phyloP scores from a whole-genome alignment of 768 basidiomycete genomes.

The Phylloporus sp. region DNA sequence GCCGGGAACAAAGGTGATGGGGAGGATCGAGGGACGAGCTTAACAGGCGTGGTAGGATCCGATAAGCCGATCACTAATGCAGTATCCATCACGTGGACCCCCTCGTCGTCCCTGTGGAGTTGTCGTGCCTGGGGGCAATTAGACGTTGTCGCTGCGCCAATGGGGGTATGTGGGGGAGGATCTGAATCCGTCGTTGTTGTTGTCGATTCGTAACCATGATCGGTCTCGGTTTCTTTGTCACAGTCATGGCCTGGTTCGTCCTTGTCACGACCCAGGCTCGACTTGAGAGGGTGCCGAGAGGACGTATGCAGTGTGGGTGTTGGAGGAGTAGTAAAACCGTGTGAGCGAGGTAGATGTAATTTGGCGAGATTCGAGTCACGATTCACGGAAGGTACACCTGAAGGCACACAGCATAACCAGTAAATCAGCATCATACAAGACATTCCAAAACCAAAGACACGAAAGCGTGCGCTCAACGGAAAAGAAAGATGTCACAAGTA shows the following conservation, averaged over 20 bases:
- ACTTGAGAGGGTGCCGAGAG: conserved; percentile 1
- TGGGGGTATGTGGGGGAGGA: conserved; percentile 25
- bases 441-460: not conserved
- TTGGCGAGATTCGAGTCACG: conserved; percentile 8
- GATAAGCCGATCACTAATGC: conserved; percentile 6
- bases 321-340: not conserved
- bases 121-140: conserved; percentile 5
- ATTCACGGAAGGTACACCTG: conserved; percentile 15
- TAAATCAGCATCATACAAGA: conserved; percentile 8
- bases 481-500: not conserved
- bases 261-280: conserved; percentile 5
- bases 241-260: conserved; percentile 5
- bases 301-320: not conserved
- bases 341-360: conserved; percentile 4
- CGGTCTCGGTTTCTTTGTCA: conserved; percentile 22
- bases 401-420: not conserved
- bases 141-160: conserved; percentile 8
- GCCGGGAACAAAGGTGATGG: not conserved
- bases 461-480: not conserved
- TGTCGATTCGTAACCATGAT: conserved; percentile 25
- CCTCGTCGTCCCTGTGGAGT: conserved; percentile 16
- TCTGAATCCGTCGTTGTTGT: conserved; percentile 27
- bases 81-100: too few relatives aligned
- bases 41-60: conserved; percentile 16
- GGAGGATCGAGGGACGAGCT: conserved; percentile 11